Evolutionary conservation across 2,329 filamentous ascomycete species (phyloP), one percentile per base, ranked within the genome.

Genomic region (Diaporthe sp.): DNA sequence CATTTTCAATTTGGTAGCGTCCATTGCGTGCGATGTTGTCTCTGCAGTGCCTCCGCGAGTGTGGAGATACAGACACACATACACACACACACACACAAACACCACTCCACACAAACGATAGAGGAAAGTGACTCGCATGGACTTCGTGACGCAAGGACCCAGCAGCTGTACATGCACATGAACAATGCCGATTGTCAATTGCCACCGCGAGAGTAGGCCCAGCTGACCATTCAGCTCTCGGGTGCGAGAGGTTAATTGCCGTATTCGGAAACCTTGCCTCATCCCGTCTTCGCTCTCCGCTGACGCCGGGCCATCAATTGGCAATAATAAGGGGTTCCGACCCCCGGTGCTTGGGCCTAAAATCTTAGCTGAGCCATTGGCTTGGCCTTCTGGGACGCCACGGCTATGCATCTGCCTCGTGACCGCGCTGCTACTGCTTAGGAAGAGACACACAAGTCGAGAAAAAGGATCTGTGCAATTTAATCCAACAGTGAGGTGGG

Each of bases 361-460:
- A 66, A 66, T 51, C 44, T 66, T 66, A 51, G 61, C 61, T 66
- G 61, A 66, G 61, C 61, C 61, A 51, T 66, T 51, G 61, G 61
- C 61, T 51, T 66, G 61, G 61, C 61, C 42, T 66, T 32, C 27
- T 66, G 61, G 61, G 25, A 66, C 61, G 42, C 61, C 61, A 66
- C 61, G 30, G 27, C 44, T 25, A 37, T n/a, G 42, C 61, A 3
- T 50, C 17, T 32, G 19, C 61, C 61, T 35, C 61, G 61, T 66
- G 44, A 66, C 61, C n/a, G n/a, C 44, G 13, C 22, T 51, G 42
- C 22, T 15, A 15, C 4, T n/a, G 44, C n/a, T n/a, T 12, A 27
- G 22, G 30, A n/a, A 47, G 22, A 35, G 22, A 7, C 22, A 37
- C 12, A 27, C 19, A 12, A 12, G 6, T 19, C 47, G 15, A 25